Evolutionary conservation across 2,329 filamentous ascomycete species (phyloP).

Genomic region (Penicillium sp.): DNA sequence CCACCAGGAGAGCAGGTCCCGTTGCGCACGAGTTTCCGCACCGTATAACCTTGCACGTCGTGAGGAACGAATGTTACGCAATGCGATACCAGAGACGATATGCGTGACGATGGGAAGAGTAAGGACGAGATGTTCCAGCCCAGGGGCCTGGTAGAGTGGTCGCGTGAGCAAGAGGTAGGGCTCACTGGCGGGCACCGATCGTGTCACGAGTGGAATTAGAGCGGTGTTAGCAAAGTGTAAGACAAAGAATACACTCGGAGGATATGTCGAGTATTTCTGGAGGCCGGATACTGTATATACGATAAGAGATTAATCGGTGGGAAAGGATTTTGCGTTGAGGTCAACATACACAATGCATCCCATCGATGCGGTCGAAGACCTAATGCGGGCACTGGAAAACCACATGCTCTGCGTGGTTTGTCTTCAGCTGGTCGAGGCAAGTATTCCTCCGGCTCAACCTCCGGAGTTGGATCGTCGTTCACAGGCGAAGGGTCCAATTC

Average conservation of each 20-base stretch:
- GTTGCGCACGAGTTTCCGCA: constrained; percentile 58
- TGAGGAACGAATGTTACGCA: constrained; percentile 72
- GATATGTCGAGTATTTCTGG: constrained; percentile 87
- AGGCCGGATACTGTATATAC: constrained; percentile 64
- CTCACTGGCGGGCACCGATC: constrained; percentile 72
- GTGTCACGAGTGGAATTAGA: constrained; percentile 72
- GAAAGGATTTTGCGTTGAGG: not conserved
- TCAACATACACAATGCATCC: constrained; percentile 69
- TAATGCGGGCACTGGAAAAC: constrained; percentile 26
- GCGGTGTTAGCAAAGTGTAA: constrained; percentile 81
- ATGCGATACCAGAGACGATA: constrained; percentile 70
- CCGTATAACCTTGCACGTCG: constrained; percentile 75
- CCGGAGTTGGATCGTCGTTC: constrained; percentile 49
- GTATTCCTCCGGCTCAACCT: constrained; percentile 54
- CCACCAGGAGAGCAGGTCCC: constrained; percentile 56
- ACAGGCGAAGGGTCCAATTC: constrained; percentile 83
- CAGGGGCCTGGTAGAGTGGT: constrained; percentile 83
- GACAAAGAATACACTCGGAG: constrained; percentile 72
- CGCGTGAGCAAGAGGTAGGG: constrained; percentile 86
- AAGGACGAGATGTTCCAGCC: constrained; percentile 77
- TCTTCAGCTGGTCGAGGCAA: constrained; percentile 29
- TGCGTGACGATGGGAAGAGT: constrained; percentile 73
- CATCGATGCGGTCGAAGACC: constrained; percentile 69
- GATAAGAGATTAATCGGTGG: not conserved
- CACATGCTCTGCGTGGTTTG: constrained; percentile 11